Conservation (phyloP, 495 filamentous ascomycete species). For the Annulohypoxylon bovei region DNA sequence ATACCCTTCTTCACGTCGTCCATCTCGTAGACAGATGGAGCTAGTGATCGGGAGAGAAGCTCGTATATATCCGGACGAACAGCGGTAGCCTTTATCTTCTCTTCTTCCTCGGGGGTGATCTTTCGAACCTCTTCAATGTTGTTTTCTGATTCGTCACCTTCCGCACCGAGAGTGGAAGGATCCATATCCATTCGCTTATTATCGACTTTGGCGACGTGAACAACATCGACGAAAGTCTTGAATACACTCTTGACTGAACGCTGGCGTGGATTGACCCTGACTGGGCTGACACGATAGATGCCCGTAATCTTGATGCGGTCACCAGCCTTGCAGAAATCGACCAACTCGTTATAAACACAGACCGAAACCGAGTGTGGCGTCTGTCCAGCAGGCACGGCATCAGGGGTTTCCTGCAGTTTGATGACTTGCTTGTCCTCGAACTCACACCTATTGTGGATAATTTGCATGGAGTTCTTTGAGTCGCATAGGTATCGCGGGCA, state of each 20-base stretch:
- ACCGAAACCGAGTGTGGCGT: slow-evolving; percentile 98
- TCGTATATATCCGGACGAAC: slow-evolving; percentile 91
- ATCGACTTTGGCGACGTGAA: slow-evolving; percentile 97
- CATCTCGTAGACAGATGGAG: slow-evolving; percentile 96
- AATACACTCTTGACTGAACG: slow-evolving; percentile 91
- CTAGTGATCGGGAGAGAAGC: slow-evolving; percentile 88
- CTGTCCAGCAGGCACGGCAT: slow-evolving; percentile 92
- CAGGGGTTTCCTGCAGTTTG: slow-evolving; percentile 97
- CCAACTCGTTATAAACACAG: slow-evolving; percentile 95
- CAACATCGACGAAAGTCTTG: slow-evolving; percentile 96
- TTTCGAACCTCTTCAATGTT: slow-evolving; percentile 84
- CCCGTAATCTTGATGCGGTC: slow-evolving; percentile 96
- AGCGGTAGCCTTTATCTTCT: slow-evolving; percentile 85
- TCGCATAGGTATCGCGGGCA: slow-evolving; percentile 88
- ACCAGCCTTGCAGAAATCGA: slow-evolving; percentile 97
- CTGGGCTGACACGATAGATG: slow-evolving; percentile 93
- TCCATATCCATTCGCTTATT: slow-evolving; percentile 93
- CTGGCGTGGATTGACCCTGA: slow-evolving; percentile 94
- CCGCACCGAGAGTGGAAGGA: slow-evolving; percentile 80
- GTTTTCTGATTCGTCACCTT: slow-evolving; percentile 76
- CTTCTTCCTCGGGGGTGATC: slow-evolving; percentile 88
- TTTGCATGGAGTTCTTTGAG: slow-evolving; percentile 94
- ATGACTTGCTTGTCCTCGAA: slow-evolving; percentile 99
- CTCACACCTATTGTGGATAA: slow-evolving; percentile 92
- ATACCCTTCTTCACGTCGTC: slow-evolving; percentile 99